Base-by-base conservation (phyloP, 108 stramenopile species). In the Craspedostauros australis region DNA sequence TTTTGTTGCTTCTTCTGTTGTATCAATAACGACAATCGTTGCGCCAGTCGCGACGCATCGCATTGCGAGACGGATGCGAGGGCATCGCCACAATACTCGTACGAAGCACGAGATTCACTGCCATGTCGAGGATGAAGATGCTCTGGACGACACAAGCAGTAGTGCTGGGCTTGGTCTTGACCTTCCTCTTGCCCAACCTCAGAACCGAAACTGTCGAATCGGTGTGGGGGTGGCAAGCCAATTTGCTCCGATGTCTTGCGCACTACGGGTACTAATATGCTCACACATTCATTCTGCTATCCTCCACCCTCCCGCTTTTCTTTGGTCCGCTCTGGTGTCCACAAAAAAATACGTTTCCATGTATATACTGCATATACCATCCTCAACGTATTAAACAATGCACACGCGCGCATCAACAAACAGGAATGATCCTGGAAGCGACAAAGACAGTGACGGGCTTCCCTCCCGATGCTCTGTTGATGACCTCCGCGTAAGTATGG, bases 401-500 rank as follows among this genome's bases (percentile, higher is more conserved):
- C n/a, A n/a, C n/a, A n/a, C n/a, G n/a, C n/a, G n/a, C n/a, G n/a
- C n/a, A n/a, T n/a, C n/a, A n/a, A n/a, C n/a, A n/a, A n/a, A 38
- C 39, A 86, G 88, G 88, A 29, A 91, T 82, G 33, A 91, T 91
- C 37, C 54, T 91, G 14, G 89, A 82, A 51, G 84, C 82, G 15
- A 86, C 89, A 9, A 61, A 85, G 57, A 86, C 82, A 31, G 72
- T 73, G 18, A 91, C 85, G 14, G 89, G 89, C 8, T 80, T 80
- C 68, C 75, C 79, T 15, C 88, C 88, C 0, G 63, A 77, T 32
- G 68, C 70, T 32, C 58, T 91, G 39, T 57, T 91, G 18, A 87
- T 86, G 89, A 87, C 82, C 57, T 86, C 85, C 21, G 68, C 69
- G 76, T 80, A 72, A 73, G 77, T 78, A n/a, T n/a, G n/a, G n/a